These are phyloP conservation scores for Aspergillus nanangensis DNA, from an alignment of 495 filamentous ascomycete genomes.

Conservation along the genomic window DNA sequence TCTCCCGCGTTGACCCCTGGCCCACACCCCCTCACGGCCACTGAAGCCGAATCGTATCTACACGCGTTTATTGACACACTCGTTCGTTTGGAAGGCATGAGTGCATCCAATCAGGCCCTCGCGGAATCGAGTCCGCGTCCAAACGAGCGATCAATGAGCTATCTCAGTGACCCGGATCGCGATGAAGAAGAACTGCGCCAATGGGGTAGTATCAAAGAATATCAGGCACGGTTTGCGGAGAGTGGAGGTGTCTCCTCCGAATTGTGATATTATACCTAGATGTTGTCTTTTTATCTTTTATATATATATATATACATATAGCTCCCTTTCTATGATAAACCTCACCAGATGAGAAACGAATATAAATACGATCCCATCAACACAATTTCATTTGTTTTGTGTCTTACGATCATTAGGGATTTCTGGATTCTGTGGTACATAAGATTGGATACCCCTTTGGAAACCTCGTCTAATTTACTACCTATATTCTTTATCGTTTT, in stretches of 20 bases:
- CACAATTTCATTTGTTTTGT: too few relatives aligned
- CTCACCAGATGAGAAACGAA: too few relatives aligned
- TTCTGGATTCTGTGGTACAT: too few relatives aligned
- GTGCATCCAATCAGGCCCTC: conserved; percentile 1
- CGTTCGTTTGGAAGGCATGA: conserved; percentile 57
- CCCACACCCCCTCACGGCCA: conserved; percentile 29
- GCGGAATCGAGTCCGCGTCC: conserved; percentile 18
- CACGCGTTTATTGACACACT: conserved; percentile 65
- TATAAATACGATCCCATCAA: too few relatives aligned
- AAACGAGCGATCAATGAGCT: conserved; percentile 36
- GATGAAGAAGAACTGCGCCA: conserved; percentile 68
- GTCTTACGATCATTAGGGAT: too few relatives aligned
- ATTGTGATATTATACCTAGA: conserved; percentile 14
- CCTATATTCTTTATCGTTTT: too few relatives aligned
- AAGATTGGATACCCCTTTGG: too few relatives aligned
- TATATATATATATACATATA: neutral
- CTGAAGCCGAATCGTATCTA: conserved; percentile 60
- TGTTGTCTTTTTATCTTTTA: neutral
- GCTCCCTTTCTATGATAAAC: neutral
- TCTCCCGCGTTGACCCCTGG: conserved; percentile 13
- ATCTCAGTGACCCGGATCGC: conserved; percentile 46
- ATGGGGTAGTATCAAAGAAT: conserved; percentile 72
- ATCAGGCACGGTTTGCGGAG: conserved; percentile 66
- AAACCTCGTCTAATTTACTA: too few relatives aligned
- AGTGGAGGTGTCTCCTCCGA: conserved; percentile 50